Evolutionary conservation across 1,139 yeast genomes (phyloP).

Genomic region (Yamadazyma diospyri): DNA sequence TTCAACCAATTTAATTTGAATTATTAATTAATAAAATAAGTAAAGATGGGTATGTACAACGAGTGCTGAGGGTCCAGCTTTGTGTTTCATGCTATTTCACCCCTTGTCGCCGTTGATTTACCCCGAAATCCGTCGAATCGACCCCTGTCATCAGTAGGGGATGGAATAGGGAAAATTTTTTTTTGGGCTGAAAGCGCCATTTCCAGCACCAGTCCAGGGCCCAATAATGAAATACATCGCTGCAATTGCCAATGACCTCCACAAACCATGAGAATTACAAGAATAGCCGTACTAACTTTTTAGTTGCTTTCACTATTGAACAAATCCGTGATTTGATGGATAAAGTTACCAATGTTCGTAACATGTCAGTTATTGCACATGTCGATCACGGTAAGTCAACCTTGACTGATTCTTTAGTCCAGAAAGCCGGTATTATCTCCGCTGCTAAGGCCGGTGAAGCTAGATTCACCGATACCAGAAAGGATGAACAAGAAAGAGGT

Average conservation of each 20-base stretch:
- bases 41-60: slow-evolving; percentile 34
- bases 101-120: no score
- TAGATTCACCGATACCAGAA: slow-evolving; percentile 99
- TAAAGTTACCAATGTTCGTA: slow-evolving; percentile 99
- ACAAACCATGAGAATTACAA: slow-evolving; percentile 7
- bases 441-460: slow-evolving; percentile 99
- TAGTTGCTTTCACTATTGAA: slow-evolving; percentile 76
- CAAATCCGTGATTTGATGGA: slow-evolving; percentile 99
- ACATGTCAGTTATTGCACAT: slow-evolving; percentile 99
- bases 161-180: no score
- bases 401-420: slow-evolving; percentile 97
- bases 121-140: no score
- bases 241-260: not conserved
- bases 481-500: slow-evolving; percentile 99
- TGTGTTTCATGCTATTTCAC: no score
- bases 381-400: slow-evolving; percentile 99
- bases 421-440: slow-evolving; percentile 98
- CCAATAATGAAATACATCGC: no score
- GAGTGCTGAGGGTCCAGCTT: no score
- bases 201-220: no score
- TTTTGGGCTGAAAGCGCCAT: no score
- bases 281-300: slow-evolving; percentile 13
- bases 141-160: no score
- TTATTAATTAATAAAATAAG: slow-evolving; percentile 10
- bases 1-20: slow-evolving; percentile 14